phyloP scores from a whole-genome alignment of 192 early-diverging fungal species.

The Coemansia sp. region DNA sequence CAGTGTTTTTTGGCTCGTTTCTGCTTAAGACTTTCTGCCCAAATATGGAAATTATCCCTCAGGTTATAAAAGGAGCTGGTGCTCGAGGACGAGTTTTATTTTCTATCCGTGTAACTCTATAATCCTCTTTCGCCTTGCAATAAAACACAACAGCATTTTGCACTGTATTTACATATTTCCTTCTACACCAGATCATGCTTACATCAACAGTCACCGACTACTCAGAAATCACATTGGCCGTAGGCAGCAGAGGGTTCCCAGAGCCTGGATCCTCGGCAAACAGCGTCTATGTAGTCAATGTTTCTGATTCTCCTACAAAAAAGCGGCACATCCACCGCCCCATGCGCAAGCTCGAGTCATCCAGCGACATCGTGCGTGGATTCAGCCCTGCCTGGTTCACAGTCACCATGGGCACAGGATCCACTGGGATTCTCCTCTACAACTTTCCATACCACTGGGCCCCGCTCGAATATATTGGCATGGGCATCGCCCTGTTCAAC shows the following conservation, averaged over 20 bases:
- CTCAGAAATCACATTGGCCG: constrained; percentile 23
- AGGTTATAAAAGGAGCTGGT: background rate
- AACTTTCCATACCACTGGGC: constrained; percentile 47
- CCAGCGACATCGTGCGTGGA: constrained; percentile 38
- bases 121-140: background rate
- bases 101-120: background rate
- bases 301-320: background rate
- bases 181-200: constrained; percentile 6
- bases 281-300: background rate
- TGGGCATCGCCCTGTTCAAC: constrained; percentile 46
- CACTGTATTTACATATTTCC: background rate
- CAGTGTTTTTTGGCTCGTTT: no score
- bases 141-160: background rate
- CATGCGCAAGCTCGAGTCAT: constrained; percentile 41
- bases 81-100: background rate
- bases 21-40: no score
- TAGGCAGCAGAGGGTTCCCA: background rate
- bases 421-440: constrained; percentile 29
- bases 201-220: constrained; percentile 5
- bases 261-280: background rate
- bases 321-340: constrained; percentile 38
- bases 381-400: constrained; percentile 63
- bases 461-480: constrained; percentile 42
- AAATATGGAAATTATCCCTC: background rate
- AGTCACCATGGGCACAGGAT: constrained; percentile 58